Base-by-base conservation (phyloP, 495 filamentous ascomycete species). In the Aspergillus cavernicola region DNA sequence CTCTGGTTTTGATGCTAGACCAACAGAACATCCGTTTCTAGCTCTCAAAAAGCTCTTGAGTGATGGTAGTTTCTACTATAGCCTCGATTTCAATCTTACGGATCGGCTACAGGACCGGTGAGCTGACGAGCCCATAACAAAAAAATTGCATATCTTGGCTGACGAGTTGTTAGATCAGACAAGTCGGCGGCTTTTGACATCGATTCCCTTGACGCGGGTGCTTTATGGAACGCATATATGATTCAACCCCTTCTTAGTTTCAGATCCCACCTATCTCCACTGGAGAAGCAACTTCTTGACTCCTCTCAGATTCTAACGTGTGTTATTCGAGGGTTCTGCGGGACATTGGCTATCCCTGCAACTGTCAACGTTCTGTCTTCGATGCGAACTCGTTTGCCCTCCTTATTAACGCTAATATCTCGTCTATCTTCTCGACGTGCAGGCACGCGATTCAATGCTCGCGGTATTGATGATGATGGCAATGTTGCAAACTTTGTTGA, bases 181-280 rank as follows among this genome's bases (percentile, higher is more conserved):
- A 73, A 76, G 58, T 70, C 69, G 20, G 63, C 82, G 16, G 76
- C 82, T 15, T 90, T 93, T 56, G 87, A 90, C 60, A 85, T 92
- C 50, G 87, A 89, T 51, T 86, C 84, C 45, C 82, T 96, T 26
- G 89, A 98, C 67, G 85, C 88, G 53, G 86, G 87, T 6, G 96
- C 95, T 70, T 70, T 98, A 23, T 98, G 93, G 93, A 98, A 98
- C 59, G 90, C 88, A 9, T 95, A 93, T 70, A 97, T 98, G 92
- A 95, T 98, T 53, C 80, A 86, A 50, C 92, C 95, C 7, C 78
- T 98, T 47, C 84, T 97, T 35, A 77, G 86, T 45, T 97, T 98
- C 63, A 85, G 93, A 22, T 90, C 86, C 12, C 82, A 88, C 15
- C 73, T 98, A 16, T 79, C 86, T 13, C 77, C 77, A 16, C 76